A percentile compares a stretch with the other conserved stretches of the same genome.
phyloP scores from a whole-genome alignment of 2,329 filamentous ascomycete genomes.

The Aurifilum marmelostoma region DNA sequence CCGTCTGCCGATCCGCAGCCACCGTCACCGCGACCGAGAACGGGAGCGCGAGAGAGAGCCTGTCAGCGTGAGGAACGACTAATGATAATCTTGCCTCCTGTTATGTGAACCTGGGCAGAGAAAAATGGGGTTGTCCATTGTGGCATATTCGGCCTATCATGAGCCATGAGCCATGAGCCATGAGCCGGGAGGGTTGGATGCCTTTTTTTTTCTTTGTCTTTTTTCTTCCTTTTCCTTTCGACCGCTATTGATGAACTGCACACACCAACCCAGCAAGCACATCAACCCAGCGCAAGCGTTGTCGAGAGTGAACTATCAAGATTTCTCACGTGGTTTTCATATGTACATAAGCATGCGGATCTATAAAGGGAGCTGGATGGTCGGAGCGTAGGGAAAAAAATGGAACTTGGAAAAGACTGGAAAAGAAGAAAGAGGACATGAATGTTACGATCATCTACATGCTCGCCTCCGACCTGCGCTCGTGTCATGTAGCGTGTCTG shows the following conservation, averaged over 20 bases:
- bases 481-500: not conserved
- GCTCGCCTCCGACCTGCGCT: not conserved
- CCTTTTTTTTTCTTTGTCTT: too few relatives aligned
- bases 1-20: slow-evolving; percentile 35
- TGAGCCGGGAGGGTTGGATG: too few relatives aligned
- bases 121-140: too few relatives aligned
- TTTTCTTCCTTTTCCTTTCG: too few relatives aligned
- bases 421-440: not conserved
- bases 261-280: not conserved
- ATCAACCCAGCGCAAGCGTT: not conserved
- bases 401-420: not conserved
- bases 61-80: slow-evolving; percentile 31
- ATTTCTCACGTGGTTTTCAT: slow-evolving; percentile 4
- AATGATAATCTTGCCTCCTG: slow-evolving; percentile 1
- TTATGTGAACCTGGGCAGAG: too few relatives aligned
- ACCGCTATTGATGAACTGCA: slow-evolving; percentile 3
- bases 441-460: not conserved
- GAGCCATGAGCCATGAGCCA: too few relatives aligned
- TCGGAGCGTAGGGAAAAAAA: not conserved
- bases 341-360: not conserved
- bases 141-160: not conserved
- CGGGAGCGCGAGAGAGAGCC: slow-evolving; percentile 26
- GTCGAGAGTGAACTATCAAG: not conserved
- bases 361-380: not conserved
- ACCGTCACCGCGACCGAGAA: slow-evolving; percentile 38